These are phyloP conservation scores for Calonectria crousiana DNA, from an alignment of 2,329 filamentous ascomycete species.

Conservation along the genomic window DNA sequence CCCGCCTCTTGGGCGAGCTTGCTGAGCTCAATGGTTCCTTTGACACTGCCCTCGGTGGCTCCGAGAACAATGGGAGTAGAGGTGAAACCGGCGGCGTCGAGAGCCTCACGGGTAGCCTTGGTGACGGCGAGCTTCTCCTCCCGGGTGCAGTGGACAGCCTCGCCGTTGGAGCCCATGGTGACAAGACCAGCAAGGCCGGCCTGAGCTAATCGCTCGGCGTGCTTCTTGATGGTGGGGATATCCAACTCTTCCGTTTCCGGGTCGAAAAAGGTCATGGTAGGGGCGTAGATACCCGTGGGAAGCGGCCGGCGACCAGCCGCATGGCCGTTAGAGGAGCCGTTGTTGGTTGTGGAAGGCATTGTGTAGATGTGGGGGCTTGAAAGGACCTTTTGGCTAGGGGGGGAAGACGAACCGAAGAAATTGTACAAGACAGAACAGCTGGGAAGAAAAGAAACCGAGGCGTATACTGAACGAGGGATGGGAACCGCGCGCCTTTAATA, in stretches of 20 bases:
- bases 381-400: neutral
- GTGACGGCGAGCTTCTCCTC: constrained; percentile 83
- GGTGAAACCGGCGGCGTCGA: constrained; percentile 83
- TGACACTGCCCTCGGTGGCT: constrained; percentile 84
- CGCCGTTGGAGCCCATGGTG: constrained; percentile 91
- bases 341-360: constrained; percentile 44
- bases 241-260: constrained; percentile 87
- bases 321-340: constrained; percentile 37
- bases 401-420: constrained; percentile 4
- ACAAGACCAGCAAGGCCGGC: constrained; percentile 86
- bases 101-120: constrained; percentile 81
- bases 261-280: constrained; percentile 93
- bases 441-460: constrained; percentile 22
- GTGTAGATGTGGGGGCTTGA: constrained; percentile 21
- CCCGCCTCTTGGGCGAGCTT: constrained; percentile 75
- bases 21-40: constrained; percentile 82
- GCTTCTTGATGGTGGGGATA: constrained; percentile 81
- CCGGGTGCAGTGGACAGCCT: constrained; percentile 85
- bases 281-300: constrained; percentile 86
- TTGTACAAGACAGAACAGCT: constrained; percentile 19
- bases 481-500: constrained; percentile 42
- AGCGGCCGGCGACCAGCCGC: constrained; percentile 65
- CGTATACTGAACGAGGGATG: constrained; percentile 28
- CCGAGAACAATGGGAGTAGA: constrained; percentile 86
- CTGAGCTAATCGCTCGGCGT: constrained; percentile 81